Conservation (phyloP, 345 rosid species). For the Theobroma cacao region DNA sequence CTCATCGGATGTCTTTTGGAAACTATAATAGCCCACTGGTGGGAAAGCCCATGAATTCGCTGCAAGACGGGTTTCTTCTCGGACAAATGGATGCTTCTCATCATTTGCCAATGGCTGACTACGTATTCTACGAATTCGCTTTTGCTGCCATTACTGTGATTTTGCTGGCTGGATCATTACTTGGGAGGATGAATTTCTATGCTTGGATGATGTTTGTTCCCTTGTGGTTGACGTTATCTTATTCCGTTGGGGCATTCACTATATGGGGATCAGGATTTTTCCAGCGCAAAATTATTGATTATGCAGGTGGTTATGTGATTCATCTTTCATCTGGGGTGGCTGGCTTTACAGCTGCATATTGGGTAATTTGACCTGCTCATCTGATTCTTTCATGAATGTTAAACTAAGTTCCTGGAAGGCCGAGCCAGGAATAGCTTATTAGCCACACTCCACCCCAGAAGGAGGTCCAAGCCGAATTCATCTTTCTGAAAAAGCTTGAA, state of each 20-base stretch:
- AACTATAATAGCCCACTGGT: constrained; percentile 18
- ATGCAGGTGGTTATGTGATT: constrained; percentile 62
- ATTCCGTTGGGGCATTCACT: constrained; percentile 48
- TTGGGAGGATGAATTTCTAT: constrained; percentile 66
- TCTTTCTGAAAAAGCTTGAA: neutral
- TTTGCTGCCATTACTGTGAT: constrained; percentile 66
- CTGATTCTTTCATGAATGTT: neutral
- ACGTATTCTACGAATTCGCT: constrained; percentile 51
- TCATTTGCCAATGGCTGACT: constrained; percentile 32
- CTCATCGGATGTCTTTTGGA: constrained; percentile 53
- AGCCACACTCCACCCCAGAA: neutral
- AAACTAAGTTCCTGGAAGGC: neutral
- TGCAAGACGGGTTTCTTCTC: constrained; percentile 15
- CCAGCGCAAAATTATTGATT: constrained; percentile 31
- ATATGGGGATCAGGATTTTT: constrained; percentile 57
- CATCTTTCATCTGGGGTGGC: constrained; percentile 75
- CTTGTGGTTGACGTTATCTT: constrained; percentile 48
- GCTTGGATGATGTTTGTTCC: constrained; percentile 73
- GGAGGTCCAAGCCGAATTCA: too few species aligned
- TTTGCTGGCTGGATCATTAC: constrained; percentile 51
- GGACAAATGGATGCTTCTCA: neutral
- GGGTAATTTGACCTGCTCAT: constrained; percentile 36
- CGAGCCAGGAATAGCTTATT: neutral
- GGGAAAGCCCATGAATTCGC: constrained; percentile 31
- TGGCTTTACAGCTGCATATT: constrained; percentile 64